Percentiles rank a stretch among this genome's conserved stretches.
phyloP scores from a whole-genome alignment of 345 rosid species.

The Iberis pinnata region DNA sequence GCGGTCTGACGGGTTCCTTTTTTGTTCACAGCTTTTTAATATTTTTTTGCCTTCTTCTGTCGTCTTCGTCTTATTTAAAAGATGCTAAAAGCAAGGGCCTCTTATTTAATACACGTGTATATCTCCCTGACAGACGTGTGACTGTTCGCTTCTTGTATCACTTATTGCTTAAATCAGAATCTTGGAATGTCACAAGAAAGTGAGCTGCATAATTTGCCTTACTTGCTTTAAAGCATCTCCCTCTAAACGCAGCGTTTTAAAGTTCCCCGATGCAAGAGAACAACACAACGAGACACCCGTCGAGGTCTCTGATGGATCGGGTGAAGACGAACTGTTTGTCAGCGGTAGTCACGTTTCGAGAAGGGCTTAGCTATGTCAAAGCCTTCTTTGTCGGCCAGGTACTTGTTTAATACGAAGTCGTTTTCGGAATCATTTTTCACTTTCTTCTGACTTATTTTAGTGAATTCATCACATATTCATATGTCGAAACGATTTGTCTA shows the following conservation, averaged over 20 bases:
- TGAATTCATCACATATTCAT: no score
- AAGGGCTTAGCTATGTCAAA: conserved; percentile 42
- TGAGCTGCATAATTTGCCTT: not conserved
- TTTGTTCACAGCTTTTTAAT: no score
- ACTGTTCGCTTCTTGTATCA: conserved; percentile 15
- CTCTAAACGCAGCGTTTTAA: not conserved
- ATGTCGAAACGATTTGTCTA: no score
- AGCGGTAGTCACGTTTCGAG: conserved; percentile 40
- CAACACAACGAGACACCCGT: conserved; percentile 1
- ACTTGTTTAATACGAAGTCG: not conserved
- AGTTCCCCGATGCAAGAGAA: conserved; percentile 9
- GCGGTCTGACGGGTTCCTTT: no score
- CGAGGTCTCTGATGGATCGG: conserved; percentile 26
- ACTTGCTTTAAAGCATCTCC: not conserved
- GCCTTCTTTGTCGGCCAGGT: conserved; percentile 43
- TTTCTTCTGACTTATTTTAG: no score
- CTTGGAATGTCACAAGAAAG: not conserved
- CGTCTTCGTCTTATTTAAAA: no score
- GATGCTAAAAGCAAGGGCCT: not conserved
- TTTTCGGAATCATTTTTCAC: not conserved
- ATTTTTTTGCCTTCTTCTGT: no score
- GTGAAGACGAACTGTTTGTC: conserved; percentile 36
- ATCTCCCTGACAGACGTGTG: conserved; percentile 19
- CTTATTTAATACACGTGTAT: not conserved
- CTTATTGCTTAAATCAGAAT: not conserved